Evolutionary conservation across 2,329 filamentous ascomycete genomes (phyloP), one percentile per base, ranked within the genome.

Genomic region (Colletotrichum sansevieriae): DNA sequence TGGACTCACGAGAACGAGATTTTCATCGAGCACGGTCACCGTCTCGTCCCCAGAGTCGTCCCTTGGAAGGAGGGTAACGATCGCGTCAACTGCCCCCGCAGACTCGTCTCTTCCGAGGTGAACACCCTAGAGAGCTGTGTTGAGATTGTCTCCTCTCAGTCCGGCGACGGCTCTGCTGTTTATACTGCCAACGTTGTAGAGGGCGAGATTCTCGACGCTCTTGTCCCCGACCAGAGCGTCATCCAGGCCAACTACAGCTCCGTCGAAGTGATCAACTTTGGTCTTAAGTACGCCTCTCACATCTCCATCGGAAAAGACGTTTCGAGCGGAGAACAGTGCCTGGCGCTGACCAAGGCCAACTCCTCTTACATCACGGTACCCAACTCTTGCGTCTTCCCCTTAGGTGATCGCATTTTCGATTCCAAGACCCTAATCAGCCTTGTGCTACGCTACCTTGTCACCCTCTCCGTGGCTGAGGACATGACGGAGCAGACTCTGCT

Each of bases 201-300:
- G 56, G 66, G 64, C 1, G 67, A 70, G 20, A 63, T 70, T 73
- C 35, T 65, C 71, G 33, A 68, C 46, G 57, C 43, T 35, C 12
- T 66, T 9, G 25, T 43, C 3, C 37, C 43, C 1, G 65, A 61
- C 20, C 41, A 70, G 22, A 63, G 72, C 9, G 18, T 62, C 2
- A 73, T 80, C 20, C 74, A 76, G 39, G 79, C 81, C 0, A 72
- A 78, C 20, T 82, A 80, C 73, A 83, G 81, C 73, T 79, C 76
- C 0, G 72, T 75, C 0, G 71, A 75, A 12, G 70, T 75, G 0
- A n/a, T 81, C n/a, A 74, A 71, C 25, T 49, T 78, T 1, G 72
- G 70, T 1, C 66, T 69, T 8, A 63, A 57, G 67, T 63, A 70
- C n/a, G 67, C 67, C 4, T 70, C 67, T 12, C 67, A 82, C 44